A percentile compares a stretch with the other conserved stretches of the same genome.
These are phyloP conservation scores for Abelmoschus esculentus DNA, from an alignment of 345 rosid genomes.

Conservation along the genomic window DNA sequence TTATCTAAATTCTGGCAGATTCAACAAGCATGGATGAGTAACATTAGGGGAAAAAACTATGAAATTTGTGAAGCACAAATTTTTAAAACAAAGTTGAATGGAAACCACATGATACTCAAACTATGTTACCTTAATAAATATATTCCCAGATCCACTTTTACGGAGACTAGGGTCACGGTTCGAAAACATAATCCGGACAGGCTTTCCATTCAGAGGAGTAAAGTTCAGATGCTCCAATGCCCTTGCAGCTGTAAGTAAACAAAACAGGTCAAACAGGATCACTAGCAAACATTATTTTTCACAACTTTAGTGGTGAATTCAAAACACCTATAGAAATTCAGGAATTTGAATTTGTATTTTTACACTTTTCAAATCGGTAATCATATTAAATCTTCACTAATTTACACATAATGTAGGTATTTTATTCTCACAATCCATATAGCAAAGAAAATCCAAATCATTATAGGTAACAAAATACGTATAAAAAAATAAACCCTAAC, in stretches of 20 bases:
- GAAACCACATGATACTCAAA: background rate
- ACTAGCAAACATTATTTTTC: background rate
- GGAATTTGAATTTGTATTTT: too few relatives aligned
- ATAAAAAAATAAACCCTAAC: too few relatives aligned
- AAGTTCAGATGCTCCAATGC: constrained; percentile 80
- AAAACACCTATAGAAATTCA: too few relatives aligned
- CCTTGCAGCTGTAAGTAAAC: constrained; percentile 55
- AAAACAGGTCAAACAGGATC: background rate
- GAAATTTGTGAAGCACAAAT: background rate
- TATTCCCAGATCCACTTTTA: constrained; percentile 90
- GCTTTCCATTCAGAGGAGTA: constrained; percentile 52
- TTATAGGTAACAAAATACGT: too few relatives aligned
- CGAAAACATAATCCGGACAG: constrained; percentile 83
- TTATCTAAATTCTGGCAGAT: constrained; percentile 71
- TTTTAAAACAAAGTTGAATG: background rate
- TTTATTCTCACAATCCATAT: too few relatives aligned
- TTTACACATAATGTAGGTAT: too few relatives aligned
- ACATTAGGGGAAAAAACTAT: background rate
- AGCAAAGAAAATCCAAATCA: too few relatives aligned
- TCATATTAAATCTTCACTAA: too few relatives aligned
- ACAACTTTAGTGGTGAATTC: too few relatives aligned
- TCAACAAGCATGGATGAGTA: background rate
- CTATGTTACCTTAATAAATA: constrained; percentile 64
- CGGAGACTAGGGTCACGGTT: constrained; percentile 86
- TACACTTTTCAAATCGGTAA: too few relatives aligned